phyloP scores from a whole-genome alignment of 1,284 basidiomycete genomes.

The Cerrena zonata region DNA sequence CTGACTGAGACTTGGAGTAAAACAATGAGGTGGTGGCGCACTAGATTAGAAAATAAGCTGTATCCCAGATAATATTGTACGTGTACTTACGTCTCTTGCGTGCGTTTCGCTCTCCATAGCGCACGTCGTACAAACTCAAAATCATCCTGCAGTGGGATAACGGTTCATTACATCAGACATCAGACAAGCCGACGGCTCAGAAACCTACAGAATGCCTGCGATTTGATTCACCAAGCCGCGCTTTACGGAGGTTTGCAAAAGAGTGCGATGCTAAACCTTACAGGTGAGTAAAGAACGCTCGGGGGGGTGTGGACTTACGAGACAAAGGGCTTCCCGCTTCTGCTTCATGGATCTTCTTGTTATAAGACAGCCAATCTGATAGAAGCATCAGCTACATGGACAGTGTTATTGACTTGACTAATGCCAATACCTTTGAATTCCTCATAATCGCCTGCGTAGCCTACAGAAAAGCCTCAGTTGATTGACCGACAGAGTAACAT shows the following conservation, averaged over 20 bases:
- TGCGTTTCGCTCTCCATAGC: constrained; percentile 43
- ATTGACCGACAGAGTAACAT: neutral
- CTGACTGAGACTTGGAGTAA: constrained; percentile 48
- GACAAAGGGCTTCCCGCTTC: constrained; percentile 28
- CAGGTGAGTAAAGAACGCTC: neutral
- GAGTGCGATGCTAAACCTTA: constrained; percentile 32
- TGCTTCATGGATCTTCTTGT: constrained; percentile 35
- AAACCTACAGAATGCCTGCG: constrained; percentile 28
- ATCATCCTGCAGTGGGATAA: constrained; percentile 17
- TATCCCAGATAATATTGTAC: neutral
- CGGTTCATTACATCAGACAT: neutral
- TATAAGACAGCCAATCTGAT: constrained; percentile 41
- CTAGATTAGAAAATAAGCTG: constrained; percentile 22
- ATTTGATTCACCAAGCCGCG: constrained; percentile 18
- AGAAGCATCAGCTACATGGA: neutral
- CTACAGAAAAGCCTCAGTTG: constrained; percentile 23
- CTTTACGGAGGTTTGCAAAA: constrained; percentile 31
- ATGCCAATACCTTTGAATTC: constrained; percentile 46
- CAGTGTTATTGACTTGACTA: constrained; percentile 1
- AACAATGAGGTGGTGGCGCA: constrained; percentile 48
- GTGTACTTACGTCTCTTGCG: constrained; percentile 44
- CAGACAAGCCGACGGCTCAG: no score
- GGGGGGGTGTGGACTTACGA: constrained; percentile 25
- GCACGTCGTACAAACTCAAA: constrained; percentile 22
- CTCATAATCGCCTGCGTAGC: constrained; percentile 48